Evolutionary conservation across 73 alveolate species (phyloP).

Genomic region (Tetrahymena elliotti): DNA sequence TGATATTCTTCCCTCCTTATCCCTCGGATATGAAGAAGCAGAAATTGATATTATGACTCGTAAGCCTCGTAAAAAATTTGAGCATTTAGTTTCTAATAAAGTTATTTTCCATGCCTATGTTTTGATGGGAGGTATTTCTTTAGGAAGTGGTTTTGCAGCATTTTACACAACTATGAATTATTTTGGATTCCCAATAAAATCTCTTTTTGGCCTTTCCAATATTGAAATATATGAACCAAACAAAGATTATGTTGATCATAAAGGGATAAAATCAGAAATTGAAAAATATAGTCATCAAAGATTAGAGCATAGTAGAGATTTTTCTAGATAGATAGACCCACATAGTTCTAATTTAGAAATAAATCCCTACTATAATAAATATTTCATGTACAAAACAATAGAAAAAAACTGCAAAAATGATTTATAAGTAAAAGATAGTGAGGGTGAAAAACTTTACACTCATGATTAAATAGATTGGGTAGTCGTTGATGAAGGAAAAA

Average conservation of each 20-base stretch:
- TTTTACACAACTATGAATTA: constrained; percentile 66
- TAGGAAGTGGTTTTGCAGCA: constrained; percentile 59
- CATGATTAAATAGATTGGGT: constrained; percentile 5
- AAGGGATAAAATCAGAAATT: neutral
- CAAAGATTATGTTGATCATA: constrained; percentile 12
- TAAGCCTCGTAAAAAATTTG: constrained; percentile 76
- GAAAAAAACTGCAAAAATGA: neutral
- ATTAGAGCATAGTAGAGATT: neutral
- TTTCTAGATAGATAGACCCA: neutral
- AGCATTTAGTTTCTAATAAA: constrained; percentile 71
- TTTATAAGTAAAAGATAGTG: neutral
- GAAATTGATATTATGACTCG: constrained; percentile 85
- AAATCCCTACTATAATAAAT: neutral
- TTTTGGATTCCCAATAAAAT: constrained; percentile 71
- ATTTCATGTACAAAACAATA: neutral
- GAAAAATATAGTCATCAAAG: neutral
- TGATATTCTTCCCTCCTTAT: constrained; percentile 77
- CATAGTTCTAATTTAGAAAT: neutral
- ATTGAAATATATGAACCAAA: constrained; percentile 49
- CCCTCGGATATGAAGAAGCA: constrained; percentile 82
- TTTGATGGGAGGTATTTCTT: constrained; percentile 55
- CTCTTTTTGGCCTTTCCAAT: neutral
- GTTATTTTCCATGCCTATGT: constrained; percentile 61
- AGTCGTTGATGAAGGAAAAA: neutral
- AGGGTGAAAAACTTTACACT: neutral